Evolutionary conservation across 2,329 filamentous ascomycete species (phyloP).

Genomic region (Colletotrichum gloeosporioides): DNA sequence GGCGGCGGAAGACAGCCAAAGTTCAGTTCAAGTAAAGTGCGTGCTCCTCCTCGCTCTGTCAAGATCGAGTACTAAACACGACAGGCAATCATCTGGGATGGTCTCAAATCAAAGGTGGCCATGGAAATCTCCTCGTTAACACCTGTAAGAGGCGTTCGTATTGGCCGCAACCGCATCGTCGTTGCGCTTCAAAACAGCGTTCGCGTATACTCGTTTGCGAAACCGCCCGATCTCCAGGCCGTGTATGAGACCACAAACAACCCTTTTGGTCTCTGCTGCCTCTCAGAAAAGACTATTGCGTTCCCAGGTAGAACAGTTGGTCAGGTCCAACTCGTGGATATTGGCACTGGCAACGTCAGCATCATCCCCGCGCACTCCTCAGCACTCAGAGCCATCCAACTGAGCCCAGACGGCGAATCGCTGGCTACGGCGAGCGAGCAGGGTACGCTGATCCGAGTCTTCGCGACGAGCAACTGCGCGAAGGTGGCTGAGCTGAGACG

Average conservation of each 20-base stretch:
- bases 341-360: constrained; percentile 81
- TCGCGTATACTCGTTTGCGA: constrained; percentile 80
- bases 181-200: constrained; percentile 84
- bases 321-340: constrained; percentile 86
- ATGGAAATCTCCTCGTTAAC: constrained; percentile 84
- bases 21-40: constrained; percentile 84
- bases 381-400: constrained; percentile 75
- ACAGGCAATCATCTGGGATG: constrained; percentile 89
- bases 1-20: constrained; percentile 87
- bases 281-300: constrained; percentile 75
- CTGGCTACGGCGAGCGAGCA: constrained; percentile 91
- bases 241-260: constrained; percentile 90
- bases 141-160: constrained; percentile 74
- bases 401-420: constrained; percentile 81
- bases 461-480: constrained; percentile 79
- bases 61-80: not conserved
- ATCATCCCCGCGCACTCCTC: constrained; percentile 92
- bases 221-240: constrained; percentile 71
- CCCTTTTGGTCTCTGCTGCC: constrained; percentile 76
- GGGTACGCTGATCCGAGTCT: constrained; percentile 89
- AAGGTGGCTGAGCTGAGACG: constrained; percentile 84
- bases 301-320: constrained; percentile 89
- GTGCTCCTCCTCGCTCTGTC: not conserved
- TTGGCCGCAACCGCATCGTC: constrained; percentile 78
- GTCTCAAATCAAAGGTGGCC: constrained; percentile 73